These are phyloP conservation scores for Penicillium griseofulvum DNA, from an alignment of 2,329 filamentous ascomycete species.

Conservation along the genomic window DNA sequence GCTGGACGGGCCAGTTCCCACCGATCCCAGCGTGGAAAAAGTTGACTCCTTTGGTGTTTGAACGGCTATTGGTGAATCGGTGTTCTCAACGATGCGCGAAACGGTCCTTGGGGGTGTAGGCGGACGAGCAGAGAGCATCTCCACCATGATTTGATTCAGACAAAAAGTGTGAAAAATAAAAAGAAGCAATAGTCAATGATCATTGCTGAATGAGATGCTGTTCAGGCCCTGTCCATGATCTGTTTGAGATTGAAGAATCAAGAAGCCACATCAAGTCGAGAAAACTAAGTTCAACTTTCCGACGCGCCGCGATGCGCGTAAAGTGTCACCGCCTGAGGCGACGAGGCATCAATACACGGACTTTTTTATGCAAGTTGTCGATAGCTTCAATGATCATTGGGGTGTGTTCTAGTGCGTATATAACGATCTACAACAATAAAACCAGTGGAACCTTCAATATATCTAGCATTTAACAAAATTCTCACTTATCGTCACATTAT, in stretches of 20 bases:
- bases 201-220: slow-evolving; percentile 27
- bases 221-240: slow-evolving; percentile 3
- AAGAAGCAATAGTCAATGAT: slow-evolving; percentile 19
- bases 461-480: neutral
- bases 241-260: neutral
- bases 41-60: slow-evolving; percentile 46
- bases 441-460: too few relatives aligned
- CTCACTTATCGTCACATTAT: neutral
- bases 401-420: neutral
- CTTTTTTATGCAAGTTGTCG: neutral
- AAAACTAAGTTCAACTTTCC: slow-evolving; percentile 16
- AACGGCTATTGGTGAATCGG: slow-evolving; percentile 32
- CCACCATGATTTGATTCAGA: slow-evolving; percentile 39
- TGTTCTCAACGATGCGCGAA: slow-evolving; percentile 37
- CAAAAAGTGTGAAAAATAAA: slow-evolving; percentile 9
- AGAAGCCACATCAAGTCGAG: slow-evolving; percentile 11
- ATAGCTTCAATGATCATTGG: neutral
- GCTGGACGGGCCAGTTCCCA: slow-evolving; percentile 35
- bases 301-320: slow-evolving; percentile 31
- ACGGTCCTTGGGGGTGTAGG: slow-evolving; percentile 55
- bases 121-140: slow-evolving; percentile 51
- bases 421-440: neutral
- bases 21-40: slow-evolving; percentile 39
- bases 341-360: slow-evolving; percentile 10
- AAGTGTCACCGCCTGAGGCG: slow-evolving; percentile 35